Base-by-base conservation (phyloP, 441 rosid species). In the Hura crepitans region DNA sequence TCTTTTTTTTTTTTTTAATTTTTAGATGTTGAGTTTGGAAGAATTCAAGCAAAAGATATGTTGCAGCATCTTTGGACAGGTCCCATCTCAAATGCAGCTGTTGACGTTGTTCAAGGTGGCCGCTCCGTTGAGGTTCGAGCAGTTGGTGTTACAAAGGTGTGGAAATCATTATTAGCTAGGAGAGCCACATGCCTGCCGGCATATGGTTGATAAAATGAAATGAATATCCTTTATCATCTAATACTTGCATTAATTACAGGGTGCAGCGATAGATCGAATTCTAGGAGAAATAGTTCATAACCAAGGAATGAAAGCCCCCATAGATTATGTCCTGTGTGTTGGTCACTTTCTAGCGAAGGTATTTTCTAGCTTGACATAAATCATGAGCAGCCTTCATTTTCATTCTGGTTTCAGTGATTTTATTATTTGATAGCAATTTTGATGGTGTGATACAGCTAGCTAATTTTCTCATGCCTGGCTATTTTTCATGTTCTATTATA, bases 31-130 rank as follows among this genome's bases (percentile, higher is more conserved):
- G 91, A 86, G 70, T 90, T 90, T 77, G 96, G 96, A 77, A 86
- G 91, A 74, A 78, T 90, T 66, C 96, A 90, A 77, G 93, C 96
- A 62, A 86, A 89, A 81, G 96, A 90, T 67, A 77, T 90, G 87
- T 71, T 90, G 85, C 96, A 87, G 79, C 96, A 90, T 82, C 89
- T 90, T 22, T 90, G 96, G 91, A 87, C 93, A 45, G 96, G 93
- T 50, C 96, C 96, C 20, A 90, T 90, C 76, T 87, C 96, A 20
- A 87, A 90, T 79, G 93, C 96, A 39, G 83, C 96, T 0, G 86
- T 89, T 55, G 96, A 87, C 72, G 93, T 89, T 55, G 89, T 89
- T 68, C 96, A 86, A 81, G 93, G 96, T 46, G 81, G 87, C 71
- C 82, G 89, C 25, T 90, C 93, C 11, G 86, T 90, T 63, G 96